phyloP scores from a whole-genome alignment of 257 asterid species.

The Linaria vulgaris region DNA sequence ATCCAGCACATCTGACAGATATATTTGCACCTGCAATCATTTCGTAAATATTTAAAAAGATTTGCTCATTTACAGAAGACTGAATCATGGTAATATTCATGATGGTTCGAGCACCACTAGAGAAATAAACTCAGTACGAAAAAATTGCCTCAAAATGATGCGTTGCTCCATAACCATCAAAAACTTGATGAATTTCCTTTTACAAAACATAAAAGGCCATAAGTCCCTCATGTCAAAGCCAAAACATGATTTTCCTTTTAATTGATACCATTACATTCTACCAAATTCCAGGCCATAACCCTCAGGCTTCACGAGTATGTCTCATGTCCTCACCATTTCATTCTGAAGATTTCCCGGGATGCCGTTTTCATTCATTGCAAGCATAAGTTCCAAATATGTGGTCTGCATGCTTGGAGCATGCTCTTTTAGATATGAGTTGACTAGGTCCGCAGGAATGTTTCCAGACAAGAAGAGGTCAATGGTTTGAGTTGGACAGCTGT shows the following conservation, averaged over 20 bases:
- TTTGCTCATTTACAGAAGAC: constrained; percentile 17
- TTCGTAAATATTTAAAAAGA: constrained; percentile 8
- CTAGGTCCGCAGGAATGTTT: constrained; percentile 92
- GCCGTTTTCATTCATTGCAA: constrained; percentile 81
- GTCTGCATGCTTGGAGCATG: constrained; percentile 96
- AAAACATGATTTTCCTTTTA: too few species aligned
- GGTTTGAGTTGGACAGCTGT: constrained; percentile 87
- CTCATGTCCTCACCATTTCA: constrained; percentile 76
- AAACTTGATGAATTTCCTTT: neutral
- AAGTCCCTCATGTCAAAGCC: too few species aligned
- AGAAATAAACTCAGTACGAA: constrained; percentile 1
- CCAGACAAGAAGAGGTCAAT: constrained; percentile 95
- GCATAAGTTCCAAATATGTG: constrained; percentile 90
- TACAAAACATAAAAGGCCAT: neutral
- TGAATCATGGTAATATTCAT: constrained; percentile 4
- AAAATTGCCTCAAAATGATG: neutral
- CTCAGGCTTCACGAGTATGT: constrained; percentile 26
- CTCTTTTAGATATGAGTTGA: constrained; percentile 87
- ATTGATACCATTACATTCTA: neutral
- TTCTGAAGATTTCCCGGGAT: constrained; percentile 91
- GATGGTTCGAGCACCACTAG: constrained; percentile 10
- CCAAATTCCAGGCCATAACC: constrained; percentile 17
- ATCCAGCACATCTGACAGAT: constrained; percentile 91
- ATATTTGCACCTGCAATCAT: constrained; percentile 79
- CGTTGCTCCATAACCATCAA: constrained; percentile 12